These are phyloP conservation scores for Eucalyptus regnans DNA, from an alignment of 345 rosid species.

Conservation along the genomic window DNA sequence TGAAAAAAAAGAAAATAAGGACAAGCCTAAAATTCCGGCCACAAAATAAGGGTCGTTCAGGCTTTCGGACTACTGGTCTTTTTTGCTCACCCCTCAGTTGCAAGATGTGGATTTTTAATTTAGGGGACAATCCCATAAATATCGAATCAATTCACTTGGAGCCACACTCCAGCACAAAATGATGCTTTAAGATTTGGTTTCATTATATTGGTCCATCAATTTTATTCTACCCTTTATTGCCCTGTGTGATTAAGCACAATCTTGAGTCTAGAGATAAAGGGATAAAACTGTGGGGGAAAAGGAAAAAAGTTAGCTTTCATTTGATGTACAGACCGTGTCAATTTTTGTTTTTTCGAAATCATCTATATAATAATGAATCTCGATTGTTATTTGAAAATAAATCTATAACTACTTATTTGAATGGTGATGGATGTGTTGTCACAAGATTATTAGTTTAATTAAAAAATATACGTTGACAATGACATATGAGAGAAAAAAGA, in stretches of 20 bases:
- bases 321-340: not conserved
- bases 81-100: too few relatives aligned
- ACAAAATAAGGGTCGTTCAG: rapidly evolving
- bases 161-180: not conserved
- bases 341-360: not conserved
- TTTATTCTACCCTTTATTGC: not conserved
- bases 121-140: too few relatives aligned
- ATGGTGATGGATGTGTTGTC: not conserved
- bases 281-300: not conserved
- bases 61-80: too few relatives aligned
- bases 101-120: too few relatives aligned
- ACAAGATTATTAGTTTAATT: not conserved
- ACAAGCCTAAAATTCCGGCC: too few relatives aligned
- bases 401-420: not conserved
- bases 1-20: rapidly evolving
- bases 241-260: not conserved
- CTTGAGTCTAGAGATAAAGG: not conserved
- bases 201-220: not conserved
- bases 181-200: not conserved
- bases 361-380: not conserved
- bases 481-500: not conserved
- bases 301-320: not conserved
- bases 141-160: not conserved
- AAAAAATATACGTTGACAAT: not conserved
- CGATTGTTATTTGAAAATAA: not conserved